A percentile compares a stretch with the other conserved stretches of the same genome.
These are phyloP conservation scores for Misopates orontium DNA, from an alignment of 257 asterid genomes.

Conservation along the genomic window DNA sequence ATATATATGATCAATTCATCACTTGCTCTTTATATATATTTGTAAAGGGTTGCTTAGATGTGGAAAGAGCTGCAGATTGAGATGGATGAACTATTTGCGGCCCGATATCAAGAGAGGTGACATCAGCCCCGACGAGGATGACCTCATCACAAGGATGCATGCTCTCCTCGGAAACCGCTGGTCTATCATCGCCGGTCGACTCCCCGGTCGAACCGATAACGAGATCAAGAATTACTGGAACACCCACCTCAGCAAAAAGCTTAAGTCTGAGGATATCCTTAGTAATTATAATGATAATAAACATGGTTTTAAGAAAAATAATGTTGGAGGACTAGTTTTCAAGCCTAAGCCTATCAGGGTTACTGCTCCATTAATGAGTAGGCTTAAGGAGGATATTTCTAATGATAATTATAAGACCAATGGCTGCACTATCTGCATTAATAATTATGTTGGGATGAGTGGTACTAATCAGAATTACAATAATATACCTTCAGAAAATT, in stretches of 20 bases:
- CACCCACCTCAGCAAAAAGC: neutral
- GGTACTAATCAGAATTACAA: no score
- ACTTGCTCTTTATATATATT: no score
- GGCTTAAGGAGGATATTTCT: no score
- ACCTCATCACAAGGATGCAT: conserved; percentile 50
- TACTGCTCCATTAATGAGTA: neutral
- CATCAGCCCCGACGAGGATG: conserved; percentile 45
- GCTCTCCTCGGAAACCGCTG: conserved; percentile 51
- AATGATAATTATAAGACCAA: no score
- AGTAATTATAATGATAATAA: no score
- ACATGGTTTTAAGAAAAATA: no score
- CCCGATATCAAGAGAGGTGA: conserved; percentile 40
- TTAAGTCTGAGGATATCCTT: neutral
- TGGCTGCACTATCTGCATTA: no score
- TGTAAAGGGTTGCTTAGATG: conserved; percentile 47
- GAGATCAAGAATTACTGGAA: conserved; percentile 10
- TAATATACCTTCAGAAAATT: no score
- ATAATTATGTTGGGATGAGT: no score
- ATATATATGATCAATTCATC: no score
- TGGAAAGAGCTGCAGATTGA: conserved; percentile 49
- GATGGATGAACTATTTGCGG: conserved; percentile 41
- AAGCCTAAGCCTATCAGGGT: neutral
- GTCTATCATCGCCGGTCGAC: conserved; percentile 16
- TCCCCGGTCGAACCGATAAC: conserved; percentile 17
- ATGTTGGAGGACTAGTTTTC: no score